Conservation (phyloP, 257 asterid genomes). For the Linderniella brevidens region DNA sequence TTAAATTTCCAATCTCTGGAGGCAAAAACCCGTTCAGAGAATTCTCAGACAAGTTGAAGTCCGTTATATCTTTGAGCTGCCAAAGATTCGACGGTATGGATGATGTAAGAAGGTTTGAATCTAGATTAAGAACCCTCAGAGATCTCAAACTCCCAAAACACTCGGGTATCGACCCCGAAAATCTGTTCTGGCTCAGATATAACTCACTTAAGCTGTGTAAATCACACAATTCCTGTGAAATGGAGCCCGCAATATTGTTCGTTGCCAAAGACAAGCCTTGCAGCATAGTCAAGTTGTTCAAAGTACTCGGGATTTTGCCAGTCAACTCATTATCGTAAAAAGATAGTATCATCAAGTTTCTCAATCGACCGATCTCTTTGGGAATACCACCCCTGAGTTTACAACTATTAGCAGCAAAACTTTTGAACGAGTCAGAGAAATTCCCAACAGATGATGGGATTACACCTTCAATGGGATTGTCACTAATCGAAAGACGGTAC, state of each 20-base stretch:
- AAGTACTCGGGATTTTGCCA: slow-evolving; percentile 7
- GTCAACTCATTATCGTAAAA: slow-evolving; percentile 6
- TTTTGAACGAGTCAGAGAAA: slow-evolving; percentile 10
- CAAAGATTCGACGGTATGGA: slow-evolving; percentile 13
- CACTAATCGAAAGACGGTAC: background rate
- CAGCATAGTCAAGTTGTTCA: slow-evolving; percentile 7
- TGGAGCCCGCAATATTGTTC: slow-evolving; percentile 8
- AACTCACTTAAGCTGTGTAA: background rate
- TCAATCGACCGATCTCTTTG: slow-evolving; percentile 9
- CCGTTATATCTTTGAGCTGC: slow-evolving; percentile 6
- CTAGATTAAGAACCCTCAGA: background rate
- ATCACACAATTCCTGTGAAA: slow-evolving; percentile 7
- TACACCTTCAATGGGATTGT: slow-evolving; percentile 6
- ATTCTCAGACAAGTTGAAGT: slow-evolving; percentile 8
- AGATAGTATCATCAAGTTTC: slow-evolving; percentile 1
- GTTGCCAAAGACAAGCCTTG: slow-evolving; percentile 3
- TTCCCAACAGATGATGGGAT: slow-evolving; percentile 19
- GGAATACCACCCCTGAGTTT: slow-evolving; percentile 11
- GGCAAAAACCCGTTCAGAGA: slow-evolving; percentile 9
- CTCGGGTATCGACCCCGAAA: slow-evolving; percentile 11
- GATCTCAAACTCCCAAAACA: slow-evolving; percentile 11
- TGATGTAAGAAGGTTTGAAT: slow-evolving; percentile 13
- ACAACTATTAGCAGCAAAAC: background rate
- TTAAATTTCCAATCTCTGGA: slow-evolving; percentile 9
- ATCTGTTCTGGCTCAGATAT: background rate